These are phyloP conservation scores for Fusarium buharicum DNA, from an alignment of 2,329 filamentous ascomycete genomes.

Conservation along the genomic window DNA sequence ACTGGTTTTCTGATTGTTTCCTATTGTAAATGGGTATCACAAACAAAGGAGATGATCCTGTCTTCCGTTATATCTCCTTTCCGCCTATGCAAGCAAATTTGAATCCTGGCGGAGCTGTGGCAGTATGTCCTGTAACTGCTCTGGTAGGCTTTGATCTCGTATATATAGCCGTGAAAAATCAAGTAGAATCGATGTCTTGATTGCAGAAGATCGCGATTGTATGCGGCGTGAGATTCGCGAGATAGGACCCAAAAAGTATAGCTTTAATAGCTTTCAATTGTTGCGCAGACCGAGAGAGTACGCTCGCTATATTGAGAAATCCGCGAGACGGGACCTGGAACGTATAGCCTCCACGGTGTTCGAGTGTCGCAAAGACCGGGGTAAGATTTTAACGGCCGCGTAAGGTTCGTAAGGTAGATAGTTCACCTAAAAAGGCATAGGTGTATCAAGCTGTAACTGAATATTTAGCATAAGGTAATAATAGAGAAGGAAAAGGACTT, in stretches of 20 bases:
- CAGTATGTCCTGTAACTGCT: not conserved
- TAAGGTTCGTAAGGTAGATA: not conserved
- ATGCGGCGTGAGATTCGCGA: too few relatives aligned
- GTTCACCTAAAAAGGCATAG: not conserved
- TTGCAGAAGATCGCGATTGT: not conserved
- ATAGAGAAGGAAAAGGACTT: not conserved
- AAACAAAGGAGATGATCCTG: conserved; percentile 1
- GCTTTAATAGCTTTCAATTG: too few relatives aligned
- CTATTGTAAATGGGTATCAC: conserved; percentile 7
- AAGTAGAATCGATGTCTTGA: not conserved
- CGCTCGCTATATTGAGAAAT: not conserved
- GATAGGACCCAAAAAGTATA: too few relatives aligned
- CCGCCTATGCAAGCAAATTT: conserved; percentile 5
- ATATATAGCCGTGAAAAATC: not conserved
- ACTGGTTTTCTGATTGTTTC: not conserved
- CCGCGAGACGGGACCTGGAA: not conserved
- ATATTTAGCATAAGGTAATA: not conserved
- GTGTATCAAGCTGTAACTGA: not conserved
- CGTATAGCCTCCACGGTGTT: not conserved
- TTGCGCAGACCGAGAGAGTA: not conserved
- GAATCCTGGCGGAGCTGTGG: conserved; percentile 4
- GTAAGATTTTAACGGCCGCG: not conserved
- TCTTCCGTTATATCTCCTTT: conserved; percentile 2
- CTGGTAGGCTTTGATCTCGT: not conserved
- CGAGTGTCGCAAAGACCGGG: not conserved